A percentile compares a stretch with the other conserved stretches of the same genome.
These are phyloP conservation scores for Moesziomyces aphidis DNA, from an alignment of 1,284 basidiomycete species.

Conservation along the genomic window DNA sequence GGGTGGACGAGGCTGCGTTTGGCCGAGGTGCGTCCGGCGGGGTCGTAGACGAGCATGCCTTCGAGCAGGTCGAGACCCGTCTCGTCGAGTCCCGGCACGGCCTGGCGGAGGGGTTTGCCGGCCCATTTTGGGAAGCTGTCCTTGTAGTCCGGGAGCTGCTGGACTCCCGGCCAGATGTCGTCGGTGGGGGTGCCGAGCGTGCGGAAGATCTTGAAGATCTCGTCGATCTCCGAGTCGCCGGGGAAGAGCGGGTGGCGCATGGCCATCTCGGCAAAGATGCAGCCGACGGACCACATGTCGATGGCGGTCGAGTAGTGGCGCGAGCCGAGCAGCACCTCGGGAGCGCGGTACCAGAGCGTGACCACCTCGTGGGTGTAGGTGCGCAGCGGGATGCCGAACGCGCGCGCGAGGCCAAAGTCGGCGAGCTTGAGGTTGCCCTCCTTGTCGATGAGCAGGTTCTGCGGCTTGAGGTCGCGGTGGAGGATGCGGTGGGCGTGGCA, in stretches of 20 bases:
- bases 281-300: conserved; percentile 98
- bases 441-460: conserved; percentile 94
- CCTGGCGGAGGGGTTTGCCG: conserved; percentile 74
- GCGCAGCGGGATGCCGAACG: conserved; percentile 96
- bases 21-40: conserved; percentile 81
- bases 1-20: conserved; percentile 45
- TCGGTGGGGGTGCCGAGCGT: conserved; percentile 89
- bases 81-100: conserved; percentile 49
- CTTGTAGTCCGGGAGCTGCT: conserved; percentile 93
- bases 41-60: conserved; percentile 92
- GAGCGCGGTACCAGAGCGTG: conserved; percentile 97
- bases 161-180: conserved; percentile 90
- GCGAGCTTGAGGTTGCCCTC: conserved; percentile 73
- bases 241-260: conserved; percentile 93
- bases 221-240: conserved; percentile 98
- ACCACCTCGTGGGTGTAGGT: conserved; percentile 98
- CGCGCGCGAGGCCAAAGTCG: conserved; percentile 95
- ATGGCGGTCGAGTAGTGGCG: conserved; percentile 94
- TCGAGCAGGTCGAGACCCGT: conserved; percentile 61
- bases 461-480: conserved; percentile 96
- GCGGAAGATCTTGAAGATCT: conserved; percentile 97
- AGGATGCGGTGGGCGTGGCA: conserved; percentile 96
- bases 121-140: conserved; percentile 95
- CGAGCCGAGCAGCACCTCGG: conserved; percentile 93
- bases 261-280: conserved; percentile 89